These are phyloP conservation scores for Xylaria sp. DNA, from an alignment of 2,329 filamentous ascomycete genomes.

Conservation along the genomic window DNA sequence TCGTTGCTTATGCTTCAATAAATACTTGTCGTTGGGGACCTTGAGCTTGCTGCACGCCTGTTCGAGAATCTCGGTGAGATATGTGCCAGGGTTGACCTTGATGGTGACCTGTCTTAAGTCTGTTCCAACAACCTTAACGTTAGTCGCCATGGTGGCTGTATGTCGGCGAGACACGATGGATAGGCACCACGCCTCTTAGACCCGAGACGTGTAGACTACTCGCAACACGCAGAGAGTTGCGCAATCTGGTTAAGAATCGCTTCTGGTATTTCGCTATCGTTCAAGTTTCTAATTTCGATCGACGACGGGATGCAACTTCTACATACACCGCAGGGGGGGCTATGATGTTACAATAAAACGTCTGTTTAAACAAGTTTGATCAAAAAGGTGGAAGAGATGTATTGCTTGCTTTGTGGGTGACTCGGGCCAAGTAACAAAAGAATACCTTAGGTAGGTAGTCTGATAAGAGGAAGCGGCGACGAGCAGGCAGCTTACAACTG, in stretches of 20 bases:
- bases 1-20: conserved; percentile 90
- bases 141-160: conserved; percentile 73
- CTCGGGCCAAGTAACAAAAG: conserved; percentile 2
- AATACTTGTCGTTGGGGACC: conserved; percentile 76
- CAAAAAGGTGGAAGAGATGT: neutral
- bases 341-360: neutral
- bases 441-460: neutral
- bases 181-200: neutral
- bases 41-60: conserved; percentile 89
- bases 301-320: neutral
- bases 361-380: neutral
- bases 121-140: conserved; percentile 87
- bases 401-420: neutral
- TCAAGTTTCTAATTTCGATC: conserved; percentile 4
- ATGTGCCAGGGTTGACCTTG: conserved; percentile 84
- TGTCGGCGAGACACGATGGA: neutral
- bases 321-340: neutral
- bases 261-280: neutral
- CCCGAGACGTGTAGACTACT: neutral
- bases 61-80: conserved; percentile 84
- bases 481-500: conserved; percentile 11
- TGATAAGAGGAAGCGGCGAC: neutral
- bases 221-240: conserved; percentile 2
- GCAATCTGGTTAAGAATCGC: neutral
- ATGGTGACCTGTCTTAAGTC: conserved; percentile 80